These are phyloP conservation scores for Antitrichia curtipendula DNA, from an alignment of 225 moss, liverwort and hornwort genomes.

Conservation along the genomic window DNA sequence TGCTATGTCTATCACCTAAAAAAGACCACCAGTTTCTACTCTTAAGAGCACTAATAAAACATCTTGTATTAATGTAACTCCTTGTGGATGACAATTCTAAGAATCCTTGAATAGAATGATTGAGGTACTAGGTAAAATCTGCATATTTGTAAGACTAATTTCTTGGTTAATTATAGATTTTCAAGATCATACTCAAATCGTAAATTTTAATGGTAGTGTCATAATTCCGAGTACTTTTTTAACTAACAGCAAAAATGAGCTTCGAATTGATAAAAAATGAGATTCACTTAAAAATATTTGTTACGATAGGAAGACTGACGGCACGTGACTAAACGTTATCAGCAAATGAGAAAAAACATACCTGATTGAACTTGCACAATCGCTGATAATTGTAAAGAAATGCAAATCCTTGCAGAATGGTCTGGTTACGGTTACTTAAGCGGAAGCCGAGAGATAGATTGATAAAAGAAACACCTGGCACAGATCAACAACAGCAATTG, in stretches of 20 bases:
- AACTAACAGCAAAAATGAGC: not conserved
- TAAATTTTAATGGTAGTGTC: not conserved
- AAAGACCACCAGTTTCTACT: not conserved
- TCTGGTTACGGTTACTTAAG: slow-evolving; percentile 89
- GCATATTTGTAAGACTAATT: not conserved
- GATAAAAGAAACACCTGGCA: slow-evolving; percentile 73
- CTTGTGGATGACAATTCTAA: not conserved
- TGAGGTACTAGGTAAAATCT: not conserved
- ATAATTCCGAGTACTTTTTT: not conserved
- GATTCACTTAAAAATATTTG: not conserved
- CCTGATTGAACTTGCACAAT: slow-evolving; percentile 59
- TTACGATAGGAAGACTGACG: not conserved
- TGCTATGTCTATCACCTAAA: not conserved
- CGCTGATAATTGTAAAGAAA: slow-evolving; percentile 84
- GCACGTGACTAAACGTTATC: not conserved
- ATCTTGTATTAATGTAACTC: not conserved
- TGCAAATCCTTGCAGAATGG: slow-evolving; percentile 86
- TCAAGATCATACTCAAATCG: not conserved
- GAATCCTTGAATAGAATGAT: not conserved
- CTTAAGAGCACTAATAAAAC: too few relatives aligned
- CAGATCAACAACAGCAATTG: not conserved
- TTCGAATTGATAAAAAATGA: not conserved
- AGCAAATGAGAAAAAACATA: not conserved
- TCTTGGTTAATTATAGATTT: not conserved
- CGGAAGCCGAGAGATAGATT: slow-evolving; percentile 94